Evolutionary conservation across 371 early-diverging fungal species (phyloP).

Genomic region (Hamiltosporidium tvaerminnensis): DNA sequence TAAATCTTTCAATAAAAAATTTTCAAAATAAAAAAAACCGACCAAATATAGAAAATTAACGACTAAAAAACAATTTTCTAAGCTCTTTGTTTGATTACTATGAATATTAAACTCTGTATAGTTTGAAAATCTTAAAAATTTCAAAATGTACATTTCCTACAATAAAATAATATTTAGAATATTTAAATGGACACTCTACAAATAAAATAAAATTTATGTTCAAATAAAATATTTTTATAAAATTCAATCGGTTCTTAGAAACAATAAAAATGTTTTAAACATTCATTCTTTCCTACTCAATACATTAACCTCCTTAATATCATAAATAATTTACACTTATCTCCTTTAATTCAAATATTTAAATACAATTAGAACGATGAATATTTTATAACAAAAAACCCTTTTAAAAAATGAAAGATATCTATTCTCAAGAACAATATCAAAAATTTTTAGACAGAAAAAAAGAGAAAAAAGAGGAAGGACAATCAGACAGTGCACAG

Average conservation of each 20-base stretch:
- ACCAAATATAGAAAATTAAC: too few species aligned
- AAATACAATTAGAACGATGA: background rate
- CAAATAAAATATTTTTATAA: background rate
- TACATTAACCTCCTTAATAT: background rate
- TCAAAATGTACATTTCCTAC: too few species aligned
- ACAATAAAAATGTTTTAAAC: background rate
- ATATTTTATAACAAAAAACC: background rate
- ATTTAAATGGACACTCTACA: too few species aligned
- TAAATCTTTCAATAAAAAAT: too few species aligned
- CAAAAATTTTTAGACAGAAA: conserved; percentile 1
- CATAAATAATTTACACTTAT: background rate
- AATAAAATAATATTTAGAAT: too few species aligned
- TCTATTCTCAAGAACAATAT: background rate
- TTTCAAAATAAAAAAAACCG: too few species aligned
- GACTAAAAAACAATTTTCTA: too few species aligned
- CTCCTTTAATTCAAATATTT: background rate
- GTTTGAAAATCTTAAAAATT: too few species aligned
- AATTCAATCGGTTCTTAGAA: background rate
- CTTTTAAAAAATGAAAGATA: background rate
- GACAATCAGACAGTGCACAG: background rate
- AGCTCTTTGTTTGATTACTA: too few species aligned
- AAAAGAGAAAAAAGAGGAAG: background rate
- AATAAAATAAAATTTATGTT: too few species aligned
- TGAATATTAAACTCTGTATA: too few species aligned
- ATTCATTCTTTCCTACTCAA: background rate